Evolutionary conservation across 176 grass and related monocot species (phyloP), one percentile per base, ranked within the genome.

Genomic region (Paspalum notatum): DNA sequence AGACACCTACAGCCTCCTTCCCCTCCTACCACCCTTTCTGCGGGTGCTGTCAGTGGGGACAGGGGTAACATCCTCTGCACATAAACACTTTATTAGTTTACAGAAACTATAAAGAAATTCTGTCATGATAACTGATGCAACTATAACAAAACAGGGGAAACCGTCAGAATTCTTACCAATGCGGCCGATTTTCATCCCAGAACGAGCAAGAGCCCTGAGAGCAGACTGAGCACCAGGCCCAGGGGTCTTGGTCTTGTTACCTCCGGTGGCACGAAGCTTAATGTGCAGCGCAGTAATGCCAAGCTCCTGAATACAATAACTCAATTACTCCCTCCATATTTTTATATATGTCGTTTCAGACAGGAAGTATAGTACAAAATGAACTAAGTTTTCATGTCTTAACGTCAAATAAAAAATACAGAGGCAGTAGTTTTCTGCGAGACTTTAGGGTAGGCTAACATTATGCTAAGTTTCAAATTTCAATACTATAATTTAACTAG

Each of bases 181-280:
- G 38, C 89, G 91, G 5, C 94, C 94, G 55, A 97, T 97, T 66
- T 91, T 97, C 94, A 94, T 94, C 43, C 94, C 94, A 62, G 91
- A 93, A 51, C 94, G 89, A 88, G 94, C 91, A 84, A 97, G 94
- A 68, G 94, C 94, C 80, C 94, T 82, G 62, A 97, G 91, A 76
- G 91, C 94, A 82, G 89, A 91, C 78, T 93, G 94, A 44, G 94
- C 94, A 84, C 94, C 94, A 57, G 94, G 91, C 18, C 94, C 91
- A 61, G 94, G 91, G 50, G 91, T 93, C 78, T 94, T 94, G 72
- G 91, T 97, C 56, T 97, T 97, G 81, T 97, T 97, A 53, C 94
- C 94, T 64, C 94, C 94, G 68, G 89, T 94, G 42, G 94, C 94
- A 80, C 87, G 78, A 38, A 97, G 75, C 82, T 94, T 94, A 57